These are phyloP conservation scores for Macrocystidia cucumis DNA, from an alignment of 1,284 basidiomycete genomes.

Conservation along the genomic window DNA sequence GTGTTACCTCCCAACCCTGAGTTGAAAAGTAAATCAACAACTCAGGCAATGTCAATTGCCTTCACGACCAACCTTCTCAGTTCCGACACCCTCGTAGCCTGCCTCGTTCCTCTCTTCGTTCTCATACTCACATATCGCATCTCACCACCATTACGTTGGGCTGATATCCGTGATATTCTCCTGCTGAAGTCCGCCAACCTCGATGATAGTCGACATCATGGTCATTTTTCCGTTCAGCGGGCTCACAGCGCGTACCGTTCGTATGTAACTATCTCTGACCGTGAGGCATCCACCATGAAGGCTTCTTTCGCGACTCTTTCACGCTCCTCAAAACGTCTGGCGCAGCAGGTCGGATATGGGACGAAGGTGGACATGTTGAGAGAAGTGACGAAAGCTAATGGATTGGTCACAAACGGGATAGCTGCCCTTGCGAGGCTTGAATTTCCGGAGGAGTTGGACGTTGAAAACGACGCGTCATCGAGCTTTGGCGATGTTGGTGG, in stretches of 20 bases:
- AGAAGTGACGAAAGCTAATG: slow-evolving; percentile 37
- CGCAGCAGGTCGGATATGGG: slow-evolving; percentile 44
- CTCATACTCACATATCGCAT: slow-evolving; percentile 19
- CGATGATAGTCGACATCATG: slow-evolving; percentile 10
- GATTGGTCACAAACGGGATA: slow-evolving; percentile 36
- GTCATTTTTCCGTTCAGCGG: slow-evolving; percentile 27
- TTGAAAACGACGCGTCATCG: no score
- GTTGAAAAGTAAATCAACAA: no score
- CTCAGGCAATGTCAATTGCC: no score
- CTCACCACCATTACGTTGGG: slow-evolving; percentile 15
- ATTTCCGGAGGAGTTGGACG: slow-evolving; percentile 16
- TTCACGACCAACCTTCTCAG: no score
- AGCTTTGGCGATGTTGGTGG: slow-evolving; percentile 15
- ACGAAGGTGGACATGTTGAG: slow-evolving; percentile 39
- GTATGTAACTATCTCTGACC: slow-evolving; percentile 26
- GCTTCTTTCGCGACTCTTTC: slow-evolving; percentile 27
- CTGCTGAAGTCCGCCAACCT: slow-evolving; percentile 15
- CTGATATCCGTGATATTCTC: slow-evolving; percentile 18
- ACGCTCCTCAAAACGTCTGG: slow-evolving; percentile 37
- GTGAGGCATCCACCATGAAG: slow-evolving; percentile 28
- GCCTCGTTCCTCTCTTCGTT: slow-evolving; percentile 26
- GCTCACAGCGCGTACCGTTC: slow-evolving; percentile 27
- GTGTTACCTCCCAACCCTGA: no score
- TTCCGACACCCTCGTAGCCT: slow-evolving; percentile 26
- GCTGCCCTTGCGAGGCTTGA: slow-evolving; percentile 31